phyloP scores from a whole-genome alignment of 768 basidiomycete species.

The Cystobasidium ongulense region DNA sequence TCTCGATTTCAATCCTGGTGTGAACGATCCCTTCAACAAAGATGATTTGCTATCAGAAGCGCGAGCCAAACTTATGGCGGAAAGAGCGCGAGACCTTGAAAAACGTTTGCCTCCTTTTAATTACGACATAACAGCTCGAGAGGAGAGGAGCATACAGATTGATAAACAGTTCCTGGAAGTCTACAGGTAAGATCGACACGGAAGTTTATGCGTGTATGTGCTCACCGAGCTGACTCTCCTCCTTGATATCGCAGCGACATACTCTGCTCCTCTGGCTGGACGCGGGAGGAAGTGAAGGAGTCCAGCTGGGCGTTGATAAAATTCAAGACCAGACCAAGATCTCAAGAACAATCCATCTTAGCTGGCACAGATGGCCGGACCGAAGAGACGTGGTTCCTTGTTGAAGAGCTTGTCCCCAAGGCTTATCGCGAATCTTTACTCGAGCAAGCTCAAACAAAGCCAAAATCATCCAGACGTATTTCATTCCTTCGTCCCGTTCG shows the following conservation, averaged over 20 bases:
- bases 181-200: slow-evolving; percentile 47
- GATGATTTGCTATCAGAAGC: slow-evolving; percentile 71
- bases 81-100: slow-evolving; percentile 32
- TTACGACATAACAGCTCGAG: slow-evolving; percentile 85
- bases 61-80: slow-evolving; percentile 52
- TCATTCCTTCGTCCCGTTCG: slow-evolving; percentile 41
- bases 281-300: slow-evolving; percentile 41
- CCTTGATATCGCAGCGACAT: slow-evolving; percentile 3
- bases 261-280: slow-evolving; percentile 38
- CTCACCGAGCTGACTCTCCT: neutral
- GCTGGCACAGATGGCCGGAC: slow-evolving; percentile 60
- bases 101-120: slow-evolving; percentile 66
- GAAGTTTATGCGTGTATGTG: neutral
- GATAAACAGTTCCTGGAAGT: slow-evolving; percentile 85
- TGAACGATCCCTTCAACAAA: slow-evolving; percentile 55
- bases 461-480: slow-evolving; percentile 34
- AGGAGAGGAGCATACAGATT: slow-evolving; percentile 47
- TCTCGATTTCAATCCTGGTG: slow-evolving; percentile 63
- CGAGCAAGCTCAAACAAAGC: slow-evolving; percentile 27
- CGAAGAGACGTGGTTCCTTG: slow-evolving; percentile 63
- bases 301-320: slow-evolving; percentile 57
- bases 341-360: slow-evolving; percentile 33
- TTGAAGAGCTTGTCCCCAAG: slow-evolving; percentile 86
- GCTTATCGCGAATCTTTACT: slow-evolving; percentile 71
- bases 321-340: slow-evolving; percentile 64